Evolutionary conservation across 305 asterid species (phyloP).

Genomic region (Fraxinus xanthoxyloides): DNA sequence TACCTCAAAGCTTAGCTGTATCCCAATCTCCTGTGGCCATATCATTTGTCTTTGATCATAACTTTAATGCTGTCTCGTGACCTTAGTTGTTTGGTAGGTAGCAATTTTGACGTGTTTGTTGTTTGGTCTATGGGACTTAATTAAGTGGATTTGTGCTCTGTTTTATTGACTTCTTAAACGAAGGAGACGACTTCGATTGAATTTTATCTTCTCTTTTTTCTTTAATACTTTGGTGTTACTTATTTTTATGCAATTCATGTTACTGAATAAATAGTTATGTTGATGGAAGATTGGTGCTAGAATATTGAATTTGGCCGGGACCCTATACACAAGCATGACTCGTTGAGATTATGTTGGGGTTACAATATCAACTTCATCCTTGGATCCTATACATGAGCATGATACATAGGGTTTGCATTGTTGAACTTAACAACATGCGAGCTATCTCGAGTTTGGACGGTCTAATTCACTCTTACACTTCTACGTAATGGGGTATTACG

Average conservation of each 20-base stretch:
- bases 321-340: background rate
- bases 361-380: background rate
- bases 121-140: background rate
- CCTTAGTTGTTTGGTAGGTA: slow-evolving; percentile 32
- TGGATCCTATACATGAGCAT: background rate
- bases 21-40: slow-evolving; percentile 15
- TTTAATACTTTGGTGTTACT: background rate
- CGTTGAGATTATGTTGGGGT: too few relatives aligned
- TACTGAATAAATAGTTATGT: background rate
- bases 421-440: background rate
- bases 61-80: background rate
- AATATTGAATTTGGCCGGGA: background rate
- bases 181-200: background rate
- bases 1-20: slow-evolving; percentile 29
- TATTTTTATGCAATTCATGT: background rate
- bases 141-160: background rate
- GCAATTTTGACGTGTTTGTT: slow-evolving; percentile 16
- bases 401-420: background rate
- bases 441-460: background rate
- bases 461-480: background rate
- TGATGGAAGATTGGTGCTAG: background rate
- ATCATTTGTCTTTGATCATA: slow-evolving; percentile 11
- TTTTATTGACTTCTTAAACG: background rate
- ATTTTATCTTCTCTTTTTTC: background rate
- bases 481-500: background rate